A percentile compares a stretch with the other conserved stretches of the same genome.
Conservation (phyloP, 169 alveolate species). For the Toxoplasma gondii region DNA sequence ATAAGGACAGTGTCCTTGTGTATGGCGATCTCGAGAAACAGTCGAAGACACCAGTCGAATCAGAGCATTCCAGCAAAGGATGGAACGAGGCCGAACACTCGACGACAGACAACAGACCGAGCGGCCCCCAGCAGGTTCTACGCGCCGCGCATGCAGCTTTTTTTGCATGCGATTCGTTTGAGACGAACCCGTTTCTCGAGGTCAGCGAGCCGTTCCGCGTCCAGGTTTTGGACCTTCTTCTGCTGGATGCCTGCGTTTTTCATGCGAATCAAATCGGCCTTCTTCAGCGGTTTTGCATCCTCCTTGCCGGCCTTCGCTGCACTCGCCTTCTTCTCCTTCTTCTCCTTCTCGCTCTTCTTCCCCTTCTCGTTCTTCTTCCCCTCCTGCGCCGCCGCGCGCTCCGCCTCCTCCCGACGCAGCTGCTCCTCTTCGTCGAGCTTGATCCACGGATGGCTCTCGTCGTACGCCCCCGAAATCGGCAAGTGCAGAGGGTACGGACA, state of each 20-base stretch:
- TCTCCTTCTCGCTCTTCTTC: neutral
- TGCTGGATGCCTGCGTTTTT: constrained; percentile 3
- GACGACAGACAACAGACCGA: too few relatives aligned
- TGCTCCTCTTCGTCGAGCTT: neutral
- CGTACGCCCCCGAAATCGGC: constrained; percentile 13
- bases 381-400: neutral
- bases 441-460: constrained; percentile 49
- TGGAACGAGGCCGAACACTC: too few relatives aligned
- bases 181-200: constrained; percentile 26
- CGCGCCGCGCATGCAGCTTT: too few relatives aligned
- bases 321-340: neutral
- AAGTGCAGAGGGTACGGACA: constrained; percentile 53
- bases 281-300: neutral
- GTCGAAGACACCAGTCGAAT: too few relatives aligned
- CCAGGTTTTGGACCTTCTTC: constrained; percentile 10
- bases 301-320: neutral
- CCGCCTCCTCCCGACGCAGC: neutral
- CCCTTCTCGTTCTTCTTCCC: neutral
- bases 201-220: constrained; percentile 17
- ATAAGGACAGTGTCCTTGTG: too few relatives aligned
- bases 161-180: too few relatives aligned
- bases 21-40: too few relatives aligned
- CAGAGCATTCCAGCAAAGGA: too few relatives aligned
- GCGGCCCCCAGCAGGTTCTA: too few relatives aligned
- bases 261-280: constrained; percentile 22